Conservation (phyloP, 306 rosid genomes). For the Vigna angularis region DNA sequence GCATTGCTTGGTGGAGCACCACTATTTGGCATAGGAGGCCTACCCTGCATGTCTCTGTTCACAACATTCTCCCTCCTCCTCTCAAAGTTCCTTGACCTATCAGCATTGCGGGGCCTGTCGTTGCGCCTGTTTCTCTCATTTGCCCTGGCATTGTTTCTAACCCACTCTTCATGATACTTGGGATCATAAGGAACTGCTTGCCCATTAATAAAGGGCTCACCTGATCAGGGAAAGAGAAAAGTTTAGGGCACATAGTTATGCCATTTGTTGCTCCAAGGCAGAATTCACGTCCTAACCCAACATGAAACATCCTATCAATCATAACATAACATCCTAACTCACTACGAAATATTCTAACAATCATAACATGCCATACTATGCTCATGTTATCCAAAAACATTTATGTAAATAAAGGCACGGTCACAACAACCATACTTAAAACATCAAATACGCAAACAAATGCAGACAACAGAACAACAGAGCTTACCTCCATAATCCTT, state of each 20-base stretch:
- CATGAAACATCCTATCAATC: not conserved
- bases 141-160: conserved; percentile 87
- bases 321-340: not conserved
- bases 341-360: not conserved
- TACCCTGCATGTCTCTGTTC: conserved; percentile 65
- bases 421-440: not conserved
- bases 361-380: not conserved
- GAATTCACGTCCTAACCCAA: not conserved
- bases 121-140: conserved; percentile 95
- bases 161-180: conserved; percentile 93
- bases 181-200: conserved; percentile 94
- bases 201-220: conserved; percentile 95
- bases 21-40: conserved; percentile 57
- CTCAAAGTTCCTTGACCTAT: conserved; percentile 87
- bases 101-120: conserved; percentile 85
- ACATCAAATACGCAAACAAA: not conserved
- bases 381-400: not conserved
- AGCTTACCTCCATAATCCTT: conserved; percentile 91
- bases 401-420: too few species aligned
- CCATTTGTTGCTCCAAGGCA: not conserved
- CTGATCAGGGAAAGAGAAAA: conserved; percentile 53
- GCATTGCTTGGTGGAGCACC: conserved; percentile 48
- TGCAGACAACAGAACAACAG: conserved; percentile 9
- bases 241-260: not conserved
- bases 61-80: conserved; percentile 84